phyloP scores from a whole-genome alignment of 148 eudicot genomes.

The Gaultheria prostrata region DNA sequence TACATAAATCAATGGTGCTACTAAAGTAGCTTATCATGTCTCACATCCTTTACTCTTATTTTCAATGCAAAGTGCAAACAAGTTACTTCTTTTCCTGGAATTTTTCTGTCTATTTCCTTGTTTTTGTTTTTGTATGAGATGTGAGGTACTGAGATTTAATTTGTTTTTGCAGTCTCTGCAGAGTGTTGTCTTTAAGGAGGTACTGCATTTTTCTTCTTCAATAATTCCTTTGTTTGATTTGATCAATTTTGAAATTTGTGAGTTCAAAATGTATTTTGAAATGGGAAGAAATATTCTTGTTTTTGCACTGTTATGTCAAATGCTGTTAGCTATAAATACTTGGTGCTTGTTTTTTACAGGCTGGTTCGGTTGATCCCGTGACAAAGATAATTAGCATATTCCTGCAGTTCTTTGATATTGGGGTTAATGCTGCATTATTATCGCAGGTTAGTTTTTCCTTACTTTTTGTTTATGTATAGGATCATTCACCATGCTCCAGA shows the following conservation, averaged over 20 bases:
- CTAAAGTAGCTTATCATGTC: background rate
- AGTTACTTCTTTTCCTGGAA: background rate
- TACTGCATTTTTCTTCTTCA: slow-evolving; percentile 25
- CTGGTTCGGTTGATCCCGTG: slow-evolving; percentile 98
- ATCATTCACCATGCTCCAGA: background rate
- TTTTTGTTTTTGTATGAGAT: slow-evolving; percentile 10
- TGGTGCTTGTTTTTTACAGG: slow-evolving; percentile 42
- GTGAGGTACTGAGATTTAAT: slow-evolving; percentile 23
- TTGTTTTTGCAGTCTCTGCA: slow-evolving; percentile 83
- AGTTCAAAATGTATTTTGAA: slow-evolving; percentile 14
- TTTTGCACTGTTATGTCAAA: background rate
- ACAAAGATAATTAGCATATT: slow-evolving; percentile 86
- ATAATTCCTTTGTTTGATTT: background rate
- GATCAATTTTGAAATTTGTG: background rate
- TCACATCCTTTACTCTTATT: background rate
- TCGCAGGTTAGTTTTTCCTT: slow-evolving; percentile 65
- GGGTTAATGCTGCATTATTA: slow-evolving; percentile 74
- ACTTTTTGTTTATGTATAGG: background rate
- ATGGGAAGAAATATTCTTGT: background rate
- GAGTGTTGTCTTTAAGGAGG: slow-evolving; percentile 99
- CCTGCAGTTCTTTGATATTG: slow-evolving; percentile 90
- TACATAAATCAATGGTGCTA: background rate
- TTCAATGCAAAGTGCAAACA: background rate
- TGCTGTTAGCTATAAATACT: slow-evolving; percentile 2
- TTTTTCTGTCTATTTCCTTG: slow-evolving; percentile 5